Conservation (phyloP, 306 rosid species). For the Morella rubra region DNA sequence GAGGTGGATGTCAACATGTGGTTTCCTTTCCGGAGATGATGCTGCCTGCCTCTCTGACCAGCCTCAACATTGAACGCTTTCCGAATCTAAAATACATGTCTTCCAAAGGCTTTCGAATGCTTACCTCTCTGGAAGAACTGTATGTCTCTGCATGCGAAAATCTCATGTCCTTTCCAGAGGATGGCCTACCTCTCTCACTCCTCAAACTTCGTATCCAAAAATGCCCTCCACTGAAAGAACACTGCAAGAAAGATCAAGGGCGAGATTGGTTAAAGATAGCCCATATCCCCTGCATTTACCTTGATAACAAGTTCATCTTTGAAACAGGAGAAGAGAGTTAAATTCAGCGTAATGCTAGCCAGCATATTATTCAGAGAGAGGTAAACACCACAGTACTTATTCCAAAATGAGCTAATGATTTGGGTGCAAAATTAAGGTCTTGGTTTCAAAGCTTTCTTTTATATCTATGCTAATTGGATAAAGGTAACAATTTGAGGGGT, state of each 20-base stretch:
- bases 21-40: constrained; percentile 13
- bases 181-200: background rate
- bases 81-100: constrained; percentile 17
- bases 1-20: background rate
- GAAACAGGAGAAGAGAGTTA: no score
- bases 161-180: background rate
- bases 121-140: constrained; percentile 27
- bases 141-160: accelerated
- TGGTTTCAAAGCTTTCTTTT: background rate
- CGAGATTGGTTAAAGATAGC: constrained; percentile 3
- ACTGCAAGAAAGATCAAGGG: background rate
- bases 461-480: background rate
- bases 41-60: no score
- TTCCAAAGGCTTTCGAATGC: constrained; percentile 9
- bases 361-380: constrained; percentile 32
- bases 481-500: background rate
- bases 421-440: background rate
- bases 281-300: background rate
- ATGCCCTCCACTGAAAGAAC: background rate
- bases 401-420: background rate
- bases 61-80: background rate
- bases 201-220: accelerated
- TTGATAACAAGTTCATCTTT: background rate
- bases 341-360: no score
- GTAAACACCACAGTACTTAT: constrained; percentile 34